These are phyloP conservation scores for Ophiosphaerella herpotricha DNA, from an alignment of 2,329 filamentous ascomycete species.

Conservation along the genomic window DNA sequence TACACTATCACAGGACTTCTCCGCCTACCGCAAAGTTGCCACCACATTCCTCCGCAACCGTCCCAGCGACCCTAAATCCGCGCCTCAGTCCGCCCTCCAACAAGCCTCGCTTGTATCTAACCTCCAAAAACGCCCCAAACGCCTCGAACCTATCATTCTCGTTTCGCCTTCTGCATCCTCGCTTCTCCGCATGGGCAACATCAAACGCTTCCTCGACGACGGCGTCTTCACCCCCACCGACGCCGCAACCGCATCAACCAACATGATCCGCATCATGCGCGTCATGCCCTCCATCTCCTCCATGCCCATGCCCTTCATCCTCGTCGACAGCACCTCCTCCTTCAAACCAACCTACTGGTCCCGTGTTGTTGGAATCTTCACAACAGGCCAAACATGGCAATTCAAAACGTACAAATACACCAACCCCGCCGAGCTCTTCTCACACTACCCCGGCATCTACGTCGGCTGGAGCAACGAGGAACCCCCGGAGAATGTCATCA, in stretches of 20 bases:
- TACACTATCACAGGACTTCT: slow-evolving; percentile 73
- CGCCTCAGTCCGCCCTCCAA: slow-evolving; percentile 31
- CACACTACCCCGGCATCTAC: slow-evolving; percentile 83
- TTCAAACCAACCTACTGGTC: slow-evolving; percentile 99
- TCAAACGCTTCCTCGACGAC: slow-evolving; percentile 88
- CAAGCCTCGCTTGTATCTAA: slow-evolving; percentile 45
- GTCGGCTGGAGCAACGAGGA: slow-evolving; percentile 90
- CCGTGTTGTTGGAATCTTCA: slow-evolving; percentile 93
- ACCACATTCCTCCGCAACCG: slow-evolving; percentile 70
- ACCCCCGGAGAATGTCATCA: slow-evolving; percentile 74
- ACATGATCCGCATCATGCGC: slow-evolving; percentile 85
- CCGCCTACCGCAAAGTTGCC: slow-evolving; percentile 85
- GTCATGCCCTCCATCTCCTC: slow-evolving; percentile 69
- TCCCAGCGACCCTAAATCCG: slow-evolving; percentile 45
- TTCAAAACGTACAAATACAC: slow-evolving; percentile 99
- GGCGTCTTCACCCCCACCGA: slow-evolving; percentile 81
- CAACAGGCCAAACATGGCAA: slow-evolving; percentile 96
- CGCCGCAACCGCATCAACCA: slow-evolving; percentile 58
- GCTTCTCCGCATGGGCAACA: slow-evolving; percentile 91
- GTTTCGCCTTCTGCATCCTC: slow-evolving; percentile 95
- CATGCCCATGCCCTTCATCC: slow-evolving; percentile 86
- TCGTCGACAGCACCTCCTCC: slow-evolving; percentile 89
- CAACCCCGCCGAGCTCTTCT: slow-evolving; percentile 84
- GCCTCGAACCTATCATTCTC: slow-evolving; percentile 83
- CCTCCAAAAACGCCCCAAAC: slow-evolving; percentile 49